These are phyloP conservation scores for Calophaca sinica DNA, from an alignment of 306 rosid species.

Conservation along the genomic window DNA sequence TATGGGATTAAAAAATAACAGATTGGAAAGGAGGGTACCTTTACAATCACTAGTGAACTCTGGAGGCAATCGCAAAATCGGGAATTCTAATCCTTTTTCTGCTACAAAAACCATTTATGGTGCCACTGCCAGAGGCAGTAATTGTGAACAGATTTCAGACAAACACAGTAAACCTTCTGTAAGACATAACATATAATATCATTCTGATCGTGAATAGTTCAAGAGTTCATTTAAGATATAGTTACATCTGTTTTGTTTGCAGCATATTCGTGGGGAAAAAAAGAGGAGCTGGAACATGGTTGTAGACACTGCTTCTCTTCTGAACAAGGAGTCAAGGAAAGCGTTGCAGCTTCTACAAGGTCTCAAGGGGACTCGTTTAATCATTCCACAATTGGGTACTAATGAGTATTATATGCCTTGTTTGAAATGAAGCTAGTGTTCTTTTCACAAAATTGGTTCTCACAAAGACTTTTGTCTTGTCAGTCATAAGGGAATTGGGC, in stretches of 20 bases:
- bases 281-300: slow-evolving; percentile 76
- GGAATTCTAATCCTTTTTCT: slow-evolving; percentile 45
- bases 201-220: slow-evolving; percentile 31
- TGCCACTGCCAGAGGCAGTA: slow-evolving; percentile 28
- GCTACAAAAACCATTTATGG: slow-evolving; percentile 47
- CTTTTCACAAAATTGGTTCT: slow-evolving; percentile 22
- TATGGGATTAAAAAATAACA: slow-evolving; percentile 47
- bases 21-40: slow-evolving; percentile 61
- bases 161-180: slow-evolving; percentile 49
- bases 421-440: neutral
- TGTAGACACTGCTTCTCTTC: slow-evolving; percentile 73
- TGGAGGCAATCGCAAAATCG: slow-evolving; percentile 48
- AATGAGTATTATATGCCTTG: neutral
- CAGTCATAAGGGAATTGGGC: slow-evolving; percentile 77
- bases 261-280: slow-evolving; percentile 52
- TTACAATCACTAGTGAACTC: slow-evolving; percentile 59
- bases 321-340: slow-evolving; percentile 85
- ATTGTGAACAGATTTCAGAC: slow-evolving; percentile 44
- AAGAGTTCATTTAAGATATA: slow-evolving; percentile 34
- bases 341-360: slow-evolving; percentile 83
- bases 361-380: slow-evolving; percentile 73
- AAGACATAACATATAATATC: slow-evolving; percentile 34
- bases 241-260: slow-evolving; percentile 46
- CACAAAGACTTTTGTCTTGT: slow-evolving; percentile 17
- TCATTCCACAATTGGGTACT: slow-evolving; percentile 69